These are phyloP conservation scores for Solanum peruvianum DNA, from an alignment of 257 asterid species.

Conservation along the genomic window DNA sequence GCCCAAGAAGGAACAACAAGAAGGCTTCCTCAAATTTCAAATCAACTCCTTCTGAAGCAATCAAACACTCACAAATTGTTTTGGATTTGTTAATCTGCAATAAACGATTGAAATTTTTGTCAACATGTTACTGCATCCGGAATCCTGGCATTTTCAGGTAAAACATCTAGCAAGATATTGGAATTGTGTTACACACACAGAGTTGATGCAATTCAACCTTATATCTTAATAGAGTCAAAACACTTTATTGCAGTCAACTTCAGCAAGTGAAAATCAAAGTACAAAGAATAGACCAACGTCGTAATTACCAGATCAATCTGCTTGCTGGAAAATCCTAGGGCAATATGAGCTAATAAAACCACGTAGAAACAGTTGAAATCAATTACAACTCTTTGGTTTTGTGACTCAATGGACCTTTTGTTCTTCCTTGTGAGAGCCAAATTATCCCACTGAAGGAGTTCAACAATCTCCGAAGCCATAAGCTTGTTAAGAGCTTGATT, in stretches of 20 bases:
- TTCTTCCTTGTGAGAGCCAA: conserved; percentile 82
- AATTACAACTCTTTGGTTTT: conserved; percentile 81
- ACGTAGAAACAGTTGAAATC: conserved; percentile 76
- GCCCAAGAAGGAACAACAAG: conserved; percentile 91
- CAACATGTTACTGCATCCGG: neutral
- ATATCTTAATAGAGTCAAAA: neutral
- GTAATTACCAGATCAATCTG: conserved; percentile 62
- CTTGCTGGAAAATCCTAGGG: conserved; percentile 90
- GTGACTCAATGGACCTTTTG: conserved; percentile 76
- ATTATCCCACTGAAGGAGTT: conserved; percentile 79
- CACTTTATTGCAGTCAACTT: neutral
- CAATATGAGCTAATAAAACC: conserved; percentile 76
- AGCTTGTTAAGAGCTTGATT: conserved; percentile 80
- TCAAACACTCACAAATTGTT: conserved; percentile 69
- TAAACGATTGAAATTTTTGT: conserved; percentile 3
- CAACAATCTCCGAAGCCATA: conserved; percentile 86
- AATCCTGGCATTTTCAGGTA: neutral
- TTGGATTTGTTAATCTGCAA: conserved; percentile 72
- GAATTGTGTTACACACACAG: neutral
- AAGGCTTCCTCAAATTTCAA: conserved; percentile 90
- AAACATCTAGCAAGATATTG: neutral
- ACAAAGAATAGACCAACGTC: neutral
- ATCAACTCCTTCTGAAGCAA: conserved; percentile 84
- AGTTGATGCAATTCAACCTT: neutral
- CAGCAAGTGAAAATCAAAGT: neutral